phyloP scores from a whole-genome alignment of 129 eudicot species.

The Flaveria sonorensis region DNA sequence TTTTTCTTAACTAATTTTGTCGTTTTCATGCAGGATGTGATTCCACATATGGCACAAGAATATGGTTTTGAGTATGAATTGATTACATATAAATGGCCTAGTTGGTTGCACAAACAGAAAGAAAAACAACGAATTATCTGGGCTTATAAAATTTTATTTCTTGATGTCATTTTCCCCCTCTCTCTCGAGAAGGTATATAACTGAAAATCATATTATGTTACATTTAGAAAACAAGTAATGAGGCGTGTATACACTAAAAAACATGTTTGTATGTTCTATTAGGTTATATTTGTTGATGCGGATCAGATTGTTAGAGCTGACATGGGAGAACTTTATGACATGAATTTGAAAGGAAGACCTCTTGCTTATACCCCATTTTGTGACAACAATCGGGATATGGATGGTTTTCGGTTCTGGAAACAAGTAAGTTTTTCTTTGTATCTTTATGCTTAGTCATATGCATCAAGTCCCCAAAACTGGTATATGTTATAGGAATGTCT shows the following conservation, averaged over 20 bases:
- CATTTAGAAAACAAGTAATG: background rate
- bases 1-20: background rate
- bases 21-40: constrained; percentile 65
- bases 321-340: constrained; percentile 98
- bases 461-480: too few relatives aligned
- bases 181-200: constrained; percentile 82
- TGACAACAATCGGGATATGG: constrained; percentile 94
- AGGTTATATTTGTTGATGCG: constrained; percentile 99
- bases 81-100: constrained; percentile 97
- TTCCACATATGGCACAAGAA: constrained; percentile 93
- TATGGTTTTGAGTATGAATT: constrained; percentile 94
- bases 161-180: constrained; percentile 97
- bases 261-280: constrained; percentile 21
- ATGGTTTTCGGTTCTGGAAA: constrained; percentile 96
- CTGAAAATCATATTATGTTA: background rate
- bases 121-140: constrained; percentile 96
- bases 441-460: too few relatives aligned
- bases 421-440: constrained; percentile 50
- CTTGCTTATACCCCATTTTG: constrained; percentile 97
- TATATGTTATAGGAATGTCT: background rate
- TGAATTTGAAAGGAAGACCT: constrained; percentile 90
- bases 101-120: constrained; percentile 95
- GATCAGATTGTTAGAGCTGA: constrained; percentile 95
- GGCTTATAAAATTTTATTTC: constrained; percentile 96
- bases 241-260: background rate